Percentiles rank a stretch among this genome's conserved stretches.
phyloP scores from a whole-genome alignment of 257 asterid species.

The Nicotiana obtusifolia region DNA sequence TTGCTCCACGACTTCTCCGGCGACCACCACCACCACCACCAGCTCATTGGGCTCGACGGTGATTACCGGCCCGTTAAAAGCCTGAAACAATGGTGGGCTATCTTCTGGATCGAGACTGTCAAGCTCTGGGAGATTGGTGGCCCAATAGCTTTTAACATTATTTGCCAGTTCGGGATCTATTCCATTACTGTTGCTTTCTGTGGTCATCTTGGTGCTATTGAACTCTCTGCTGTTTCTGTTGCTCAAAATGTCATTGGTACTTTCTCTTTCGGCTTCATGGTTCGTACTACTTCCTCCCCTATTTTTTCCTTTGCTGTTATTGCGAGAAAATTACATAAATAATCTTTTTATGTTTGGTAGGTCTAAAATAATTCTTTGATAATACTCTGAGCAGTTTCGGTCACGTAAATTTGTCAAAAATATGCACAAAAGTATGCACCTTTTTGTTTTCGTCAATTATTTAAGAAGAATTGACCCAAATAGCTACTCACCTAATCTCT shows the following conservation, averaged over 20 bases:
- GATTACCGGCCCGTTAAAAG: slow-evolving; percentile 52
- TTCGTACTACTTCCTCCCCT: slow-evolving; percentile 12
- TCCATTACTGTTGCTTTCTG: slow-evolving; percentile 50
- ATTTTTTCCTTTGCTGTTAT: neutral
- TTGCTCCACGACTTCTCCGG: slow-evolving; percentile 26
- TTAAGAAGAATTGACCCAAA: too few relatives aligned
- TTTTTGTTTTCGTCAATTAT: too few relatives aligned
- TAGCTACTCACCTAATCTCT: too few relatives aligned
- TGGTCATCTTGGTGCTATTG: slow-evolving; percentile 64
- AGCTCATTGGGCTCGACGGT: slow-evolving; percentile 43
- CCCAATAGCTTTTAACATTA: slow-evolving; percentile 58
- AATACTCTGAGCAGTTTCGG: too few relatives aligned
- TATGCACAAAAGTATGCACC: too few relatives aligned
- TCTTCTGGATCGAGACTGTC: slow-evolving; percentile 51
- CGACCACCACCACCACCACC: slow-evolving; percentile 6
- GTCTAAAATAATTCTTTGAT: too few relatives aligned
- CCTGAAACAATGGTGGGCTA: slow-evolving; percentile 33
- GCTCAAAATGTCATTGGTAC: slow-evolving; percentile 52
- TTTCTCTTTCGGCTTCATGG: slow-evolving; percentile 70
- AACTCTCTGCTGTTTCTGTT: slow-evolving; percentile 65
- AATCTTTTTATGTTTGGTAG: too few relatives aligned
- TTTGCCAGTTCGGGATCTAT: slow-evolving; percentile 46
- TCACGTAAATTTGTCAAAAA: too few relatives aligned
- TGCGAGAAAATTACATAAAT: too few relatives aligned
- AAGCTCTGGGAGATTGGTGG: slow-evolving; percentile 64